Conservation (phyloP, 2,329 filamentous ascomycete species). For the Colletotrichum chlorophyti region DNA sequence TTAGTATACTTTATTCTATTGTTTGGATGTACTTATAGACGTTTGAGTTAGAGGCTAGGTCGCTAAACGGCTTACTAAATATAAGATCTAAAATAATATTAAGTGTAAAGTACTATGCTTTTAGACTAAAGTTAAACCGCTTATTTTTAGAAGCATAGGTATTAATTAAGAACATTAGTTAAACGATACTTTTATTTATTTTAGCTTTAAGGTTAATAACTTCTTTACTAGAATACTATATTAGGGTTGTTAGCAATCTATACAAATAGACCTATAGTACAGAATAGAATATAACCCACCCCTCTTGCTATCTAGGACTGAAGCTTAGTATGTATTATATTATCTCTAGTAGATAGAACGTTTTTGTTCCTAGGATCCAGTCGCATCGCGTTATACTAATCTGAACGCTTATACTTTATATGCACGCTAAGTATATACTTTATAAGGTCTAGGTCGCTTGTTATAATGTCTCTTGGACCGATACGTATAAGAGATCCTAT, state of each 20-base stretch:
- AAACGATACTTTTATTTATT: conserved; percentile 53
- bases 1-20: conserved; percentile 46
- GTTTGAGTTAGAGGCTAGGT: conserved; percentile 50
- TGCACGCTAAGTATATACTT: conserved; percentile 44
- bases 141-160: conserved; percentile 48
- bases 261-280: neutral
- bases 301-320: conserved; percentile 58
- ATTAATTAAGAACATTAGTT: conserved; percentile 51
- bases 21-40: conserved; percentile 53
- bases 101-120: conserved; percentile 57
- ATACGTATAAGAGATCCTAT: conserved; percentile 45
- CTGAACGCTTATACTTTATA: conserved; percentile 41
- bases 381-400: conserved; percentile 54
- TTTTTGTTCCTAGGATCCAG: conserved; percentile 60
- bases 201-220: conserved; percentile 53
- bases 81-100: conserved; percentile 61
- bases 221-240: conserved; percentile 56
- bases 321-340: conserved; percentile 47
- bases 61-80: conserved; percentile 55
- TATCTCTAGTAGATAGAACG: conserved; percentile 57
- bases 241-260: neutral
- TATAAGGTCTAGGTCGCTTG: conserved; percentile 45
- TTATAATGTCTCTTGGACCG: conserved; percentile 48
- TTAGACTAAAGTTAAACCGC: conserved; percentile 52
- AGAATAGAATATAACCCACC: conserved; percentile 36